Conservation (phyloP, 176 grass and related monocot genomes). For the Melocanna baccifera region DNA sequence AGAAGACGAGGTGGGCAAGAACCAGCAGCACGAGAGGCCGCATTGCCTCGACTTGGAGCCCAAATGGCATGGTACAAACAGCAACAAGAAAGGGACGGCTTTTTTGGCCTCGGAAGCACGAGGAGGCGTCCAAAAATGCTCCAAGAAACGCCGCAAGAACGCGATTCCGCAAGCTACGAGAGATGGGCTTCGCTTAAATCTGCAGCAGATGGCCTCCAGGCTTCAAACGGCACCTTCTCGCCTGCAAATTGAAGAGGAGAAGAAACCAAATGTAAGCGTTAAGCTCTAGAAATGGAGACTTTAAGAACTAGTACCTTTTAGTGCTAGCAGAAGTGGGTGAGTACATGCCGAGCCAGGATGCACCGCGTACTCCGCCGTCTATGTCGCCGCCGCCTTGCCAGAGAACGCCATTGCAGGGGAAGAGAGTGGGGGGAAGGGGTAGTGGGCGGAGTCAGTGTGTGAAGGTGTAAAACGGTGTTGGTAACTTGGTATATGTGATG, state of each 20-base stretch:
- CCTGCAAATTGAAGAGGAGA: background rate
- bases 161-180: background rate
- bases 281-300: background rate
- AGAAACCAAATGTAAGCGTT: background rate
- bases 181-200: background rate
- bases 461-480: background rate
- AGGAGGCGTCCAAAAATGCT: background rate
- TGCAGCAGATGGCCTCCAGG: background rate
- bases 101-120: background rate
- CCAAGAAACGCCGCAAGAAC: background rate
- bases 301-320: background rate
- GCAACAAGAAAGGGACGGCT: background rate
- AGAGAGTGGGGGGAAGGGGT: background rate
- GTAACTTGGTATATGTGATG: too few species aligned
- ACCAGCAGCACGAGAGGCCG: conserved; percentile 28
- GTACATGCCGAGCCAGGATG: background rate
- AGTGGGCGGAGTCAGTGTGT: background rate
- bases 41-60: conserved; percentile 32
- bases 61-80: background rate
- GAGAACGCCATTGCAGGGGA: conserved; percentile 17
- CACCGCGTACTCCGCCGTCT: background rate
- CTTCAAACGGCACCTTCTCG: background rate
- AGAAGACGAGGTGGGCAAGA: conserved; percentile 26
- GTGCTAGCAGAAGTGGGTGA: background rate
- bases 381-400: background rate